Base-by-base conservation (phyloP, 306 rosid genomes). In the Lithocarpus polystachyus region DNA sequence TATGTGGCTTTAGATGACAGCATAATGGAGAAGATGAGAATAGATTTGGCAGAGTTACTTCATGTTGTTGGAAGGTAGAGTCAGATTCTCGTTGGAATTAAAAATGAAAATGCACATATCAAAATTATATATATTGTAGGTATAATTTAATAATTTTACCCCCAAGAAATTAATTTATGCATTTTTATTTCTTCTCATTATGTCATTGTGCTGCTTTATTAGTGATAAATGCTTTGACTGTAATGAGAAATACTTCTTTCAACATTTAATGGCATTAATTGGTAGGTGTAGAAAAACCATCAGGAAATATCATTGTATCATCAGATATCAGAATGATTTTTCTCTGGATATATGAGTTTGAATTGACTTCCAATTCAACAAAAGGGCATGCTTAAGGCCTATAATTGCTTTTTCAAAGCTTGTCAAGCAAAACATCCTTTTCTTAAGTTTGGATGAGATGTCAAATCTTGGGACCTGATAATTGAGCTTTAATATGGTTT, bases 31-130 rank as follows among this genome's bases (percentile, higher is more conserved):
- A 92, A 92, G 87, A 91, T 92, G 85, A 88, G 93, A 80, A 82
- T 92, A 68, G 97, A 92, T 86, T 82, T 94, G 80, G 97, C 97
- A 45, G 93, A 92, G 73, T 83, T 94, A 77, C 92, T 94, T 62
- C 99, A 94, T 85, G 80, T 81, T 73, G 88, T 88, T 61, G 97
- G 99, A 77, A 87, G 97, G 97, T 94, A 85, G 77, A 56, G 81
- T 72, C 74, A 55, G 56, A 26, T 56, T 61, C 45, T 71, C 72
- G 59, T 75, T 86, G 75, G 76, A 43, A 22, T 69, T 65, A 11
- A 11, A 82, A 76, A 33, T 65, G 29, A 56, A 48, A 55, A 74
- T 37, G 56, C 62, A 23, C 1, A 1, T 23, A n/a, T 56, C 62
- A n/a, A 56, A 20, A 56, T 20, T 26, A 1, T 59, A 9, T 20